phyloP scores from a whole-genome alignment of 768 basidiomycete species.

The Mycena vulgaris region DNA sequence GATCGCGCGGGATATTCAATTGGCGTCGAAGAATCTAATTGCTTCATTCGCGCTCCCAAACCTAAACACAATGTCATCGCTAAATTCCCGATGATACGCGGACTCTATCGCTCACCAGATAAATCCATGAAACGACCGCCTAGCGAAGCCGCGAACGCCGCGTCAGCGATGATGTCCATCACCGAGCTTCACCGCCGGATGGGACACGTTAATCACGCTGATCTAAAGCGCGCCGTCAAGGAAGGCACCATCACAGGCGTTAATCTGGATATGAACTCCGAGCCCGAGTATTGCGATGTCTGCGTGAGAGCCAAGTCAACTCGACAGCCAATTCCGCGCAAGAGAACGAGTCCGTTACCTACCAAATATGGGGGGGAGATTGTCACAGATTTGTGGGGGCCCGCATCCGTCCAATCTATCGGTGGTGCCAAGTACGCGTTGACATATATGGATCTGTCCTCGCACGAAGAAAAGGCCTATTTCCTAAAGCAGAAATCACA shows the following conservation, averaged over 20 bases:
- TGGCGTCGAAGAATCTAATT: not conserved
- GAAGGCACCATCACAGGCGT: slow-evolving; percentile 49
- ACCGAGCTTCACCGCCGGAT: slow-evolving; percentile 50
- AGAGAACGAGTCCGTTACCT: not conserved
- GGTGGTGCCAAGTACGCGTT: slow-evolving; percentile 37
- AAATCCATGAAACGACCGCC: not conserved
- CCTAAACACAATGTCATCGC: slow-evolving; percentile 30
- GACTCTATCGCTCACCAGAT: slow-evolving; percentile 42
- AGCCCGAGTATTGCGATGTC: slow-evolving; percentile 42
- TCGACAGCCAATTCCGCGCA: slow-evolving; percentile 33
- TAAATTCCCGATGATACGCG: slow-evolving; percentile 41
- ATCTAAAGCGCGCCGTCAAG: slow-evolving; percentile 44
- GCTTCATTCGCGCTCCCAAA: not conserved
- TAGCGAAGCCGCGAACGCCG: slow-evolving; percentile 19
- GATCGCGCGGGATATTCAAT: not conserved
- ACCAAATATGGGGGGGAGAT: slow-evolving; percentile 41
- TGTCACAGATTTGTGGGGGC: slow-evolving; percentile 46
- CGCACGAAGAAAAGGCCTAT: slow-evolving; percentile 38
- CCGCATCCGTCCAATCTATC: slow-evolving; percentile 33
- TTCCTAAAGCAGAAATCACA: slow-evolving; percentile 37
- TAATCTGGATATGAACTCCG: slow-evolving; percentile 41
- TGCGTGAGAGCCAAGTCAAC: slow-evolving; percentile 44
- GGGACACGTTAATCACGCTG: slow-evolving; percentile 51
- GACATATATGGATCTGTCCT: slow-evolving; percentile 35
- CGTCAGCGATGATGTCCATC: slow-evolving; percentile 40